Conservation (phyloP, 805 yeast species). For the Citeromyces matritensis region DNA sequence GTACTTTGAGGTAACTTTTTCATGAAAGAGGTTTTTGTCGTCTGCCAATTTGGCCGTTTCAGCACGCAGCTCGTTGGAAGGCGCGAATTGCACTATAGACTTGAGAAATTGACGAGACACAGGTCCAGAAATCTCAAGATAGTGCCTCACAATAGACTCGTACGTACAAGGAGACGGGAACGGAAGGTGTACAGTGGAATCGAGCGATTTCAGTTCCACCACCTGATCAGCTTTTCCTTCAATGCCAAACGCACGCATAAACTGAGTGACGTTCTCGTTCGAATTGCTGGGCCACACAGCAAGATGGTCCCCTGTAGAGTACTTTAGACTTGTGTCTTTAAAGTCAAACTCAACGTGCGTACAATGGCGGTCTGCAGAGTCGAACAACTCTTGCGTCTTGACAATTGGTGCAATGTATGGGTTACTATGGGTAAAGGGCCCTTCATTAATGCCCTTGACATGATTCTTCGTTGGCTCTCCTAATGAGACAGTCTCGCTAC, state of each 20-base stretch:
- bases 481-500: slow-evolving; percentile 28
- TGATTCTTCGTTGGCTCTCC: slow-evolving; percentile 74
- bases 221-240: slow-evolving; percentile 33
- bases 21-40: slow-evolving; percentile 56
- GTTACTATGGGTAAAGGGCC: slow-evolving; percentile 70
- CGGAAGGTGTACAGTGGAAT: slow-evolving; percentile 40
- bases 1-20: slow-evolving; percentile 42
- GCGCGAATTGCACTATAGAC: slow-evolving; percentile 70
- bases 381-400: slow-evolving; percentile 44
- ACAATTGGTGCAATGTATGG: slow-evolving; percentile 69
- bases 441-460: slow-evolving; percentile 22
- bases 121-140: slow-evolving; percentile 84
- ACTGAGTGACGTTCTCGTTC: slow-evolving; percentile 52
- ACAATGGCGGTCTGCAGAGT: slow-evolving; percentile 50
- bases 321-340: slow-evolving; percentile 57
- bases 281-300: slow-evolving; percentile 93
- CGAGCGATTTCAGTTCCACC: slow-evolving; percentile 53
- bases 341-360: slow-evolving; percentile 84
- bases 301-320: slow-evolving; percentile 91
- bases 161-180: slow-evolving; percentile 80
- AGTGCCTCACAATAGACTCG: slow-evolving; percentile 73
- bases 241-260: slow-evolving; percentile 51
- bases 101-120: slow-evolving; percentile 79
- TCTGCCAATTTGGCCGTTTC: slow-evolving; percentile 38
- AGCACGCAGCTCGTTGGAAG: slow-evolving; percentile 38